Conservation (phyloP, 1,139 yeast species). For the Meyerozyma smithsonii region DNA sequence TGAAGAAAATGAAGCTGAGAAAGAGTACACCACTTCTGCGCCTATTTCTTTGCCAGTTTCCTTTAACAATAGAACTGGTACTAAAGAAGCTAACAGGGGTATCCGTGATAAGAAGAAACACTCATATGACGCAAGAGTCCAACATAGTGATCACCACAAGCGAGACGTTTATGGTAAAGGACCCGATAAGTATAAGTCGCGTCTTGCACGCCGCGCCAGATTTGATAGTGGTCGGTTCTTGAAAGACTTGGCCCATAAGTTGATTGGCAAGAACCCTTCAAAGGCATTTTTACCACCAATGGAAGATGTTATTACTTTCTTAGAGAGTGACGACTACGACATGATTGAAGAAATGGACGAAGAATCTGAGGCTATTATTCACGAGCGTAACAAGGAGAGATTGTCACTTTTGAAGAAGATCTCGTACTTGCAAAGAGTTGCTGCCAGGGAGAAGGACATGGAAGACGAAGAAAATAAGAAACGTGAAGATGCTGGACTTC, state of each 20-base stretch:
- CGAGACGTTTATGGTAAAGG: conserved; percentile 79
- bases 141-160: conserved; percentile 57
- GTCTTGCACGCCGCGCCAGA: conserved; percentile 45
- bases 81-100: conserved; percentile 70
- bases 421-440: conserved; percentile 62
- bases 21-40: conserved; percentile 20
- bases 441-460: conserved; percentile 36
- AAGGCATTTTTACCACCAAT: conserved; percentile 51
- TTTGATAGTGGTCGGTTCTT: conserved; percentile 50
- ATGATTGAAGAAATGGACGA: conserved; percentile 35
- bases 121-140: conserved; percentile 78
- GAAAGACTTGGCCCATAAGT: conserved; percentile 48
- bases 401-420: conserved; percentile 69
- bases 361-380: conserved; percentile 34
- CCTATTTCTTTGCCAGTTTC: conserved; percentile 52
- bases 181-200: conserved; percentile 51
- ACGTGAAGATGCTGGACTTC: conserved; percentile 31
- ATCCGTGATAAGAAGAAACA: conserved; percentile 77
- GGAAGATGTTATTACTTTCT: conserved; percentile 51
- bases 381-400: conserved; percentile 51
- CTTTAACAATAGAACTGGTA: conserved; percentile 83
- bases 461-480: conserved; percentile 30
- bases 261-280: conserved; percentile 36
- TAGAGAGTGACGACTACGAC: conserved; percentile 41
- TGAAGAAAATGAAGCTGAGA: conserved; percentile 22